Evolutionary conservation across 1,139 yeast genomes (phyloP).

Genomic region (Saccharomycopsis hybrid): DNA sequence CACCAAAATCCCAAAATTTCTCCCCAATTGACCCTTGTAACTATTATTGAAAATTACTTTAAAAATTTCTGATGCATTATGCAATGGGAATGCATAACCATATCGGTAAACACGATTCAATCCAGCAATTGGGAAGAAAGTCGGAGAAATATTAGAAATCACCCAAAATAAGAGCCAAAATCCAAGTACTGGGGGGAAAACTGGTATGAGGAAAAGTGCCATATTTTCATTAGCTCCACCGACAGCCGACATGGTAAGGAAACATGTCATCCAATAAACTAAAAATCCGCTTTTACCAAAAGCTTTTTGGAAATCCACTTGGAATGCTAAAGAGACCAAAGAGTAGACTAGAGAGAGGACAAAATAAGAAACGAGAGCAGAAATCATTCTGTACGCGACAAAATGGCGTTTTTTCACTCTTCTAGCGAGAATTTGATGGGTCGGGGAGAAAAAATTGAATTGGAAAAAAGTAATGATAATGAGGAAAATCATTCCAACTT

Average conservation of each 20-base stretch:
- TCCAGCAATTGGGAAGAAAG: slow-evolving; percentile 54
- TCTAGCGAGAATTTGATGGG: slow-evolving; percentile 44
- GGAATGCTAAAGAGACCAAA: slow-evolving; percentile 54
- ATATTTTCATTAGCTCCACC: slow-evolving; percentile 62
- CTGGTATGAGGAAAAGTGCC: slow-evolving; percentile 40
- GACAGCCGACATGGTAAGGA: slow-evolving; percentile 52
- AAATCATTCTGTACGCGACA: slow-evolving; percentile 41
- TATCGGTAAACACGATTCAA: slow-evolving; percentile 47
- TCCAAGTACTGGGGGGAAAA: slow-evolving; percentile 45
- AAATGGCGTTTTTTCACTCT: slow-evolving; percentile 40
- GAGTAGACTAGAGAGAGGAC: slow-evolving; percentile 50
- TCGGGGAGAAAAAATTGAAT: slow-evolving; percentile 49
- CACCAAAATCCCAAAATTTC: slow-evolving; percentile 50
- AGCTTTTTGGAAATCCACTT: slow-evolving; percentile 43
- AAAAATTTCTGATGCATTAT: slow-evolving; percentile 48
- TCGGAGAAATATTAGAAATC: slow-evolving; percentile 51
- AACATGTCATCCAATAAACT: slow-evolving; percentile 58
- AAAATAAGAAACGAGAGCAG: slow-evolving; percentile 44
- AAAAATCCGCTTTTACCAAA: slow-evolving; percentile 60
- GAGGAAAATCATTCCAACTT: slow-evolving; percentile 20
- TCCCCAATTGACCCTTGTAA: slow-evolving; percentile 50
- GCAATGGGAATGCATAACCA: slow-evolving; percentile 64
- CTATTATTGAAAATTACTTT: slow-evolving; percentile 53
- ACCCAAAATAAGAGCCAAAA: slow-evolving; percentile 62
- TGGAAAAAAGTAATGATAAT: slow-evolving; percentile 36